Base-by-base conservation (phyloP, 805 yeast genomes). In the Candida gorgasii region DNA sequence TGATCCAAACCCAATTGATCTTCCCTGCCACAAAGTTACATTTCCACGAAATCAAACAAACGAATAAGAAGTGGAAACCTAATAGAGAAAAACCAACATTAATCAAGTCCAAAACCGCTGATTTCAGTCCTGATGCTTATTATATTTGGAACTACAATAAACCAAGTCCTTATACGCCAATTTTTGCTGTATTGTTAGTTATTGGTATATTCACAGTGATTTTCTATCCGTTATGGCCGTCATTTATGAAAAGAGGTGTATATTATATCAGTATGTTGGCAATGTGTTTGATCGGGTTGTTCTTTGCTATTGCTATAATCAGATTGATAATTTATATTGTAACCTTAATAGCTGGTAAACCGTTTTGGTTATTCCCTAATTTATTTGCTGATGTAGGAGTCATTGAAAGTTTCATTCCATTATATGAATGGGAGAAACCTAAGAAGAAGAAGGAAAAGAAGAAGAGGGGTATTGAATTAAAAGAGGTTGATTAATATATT, bases 361-460 rank as follows among this genome's bases (percentile, higher is more conserved):
- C 95, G n/a, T 75, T 93, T 60, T 93, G 99, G 99, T 61, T 93
- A 36, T 92, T 89, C 75, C 99, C 99, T 43, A 92, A 92, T 60
- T 73, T 93, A 58, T 93, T 90, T 65, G 99, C 84, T 48, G 99
- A 93, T 59, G 90, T 95, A 54, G 96, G 97, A 17, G 85, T 93
- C 49, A 58, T 92, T 46, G 98, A 92, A 45, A 86, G 96, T 71
- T 93, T 93, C 71, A 75, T 75, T 51, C 99, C 99, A 3, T 52
- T 84, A n/a, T 93, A 86, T 58, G 93, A 82, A 3, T 89, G 89
- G 86, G 88, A 84, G 50, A 84, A 60, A 37, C 65, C 70, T 12
- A 61, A 67, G 49, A 58, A 54, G 47, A 57, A 60, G 51, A 58
- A 58, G 47, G 36, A 46, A 34, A 57, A 56, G 48, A 52, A 53